A percentile compares a stretch with the other conserved stretches of the same genome.
These are phyloP conservation scores for Flaveria brownii DNA, from an alignment of 129 eudicot genomes.

Conservation along the genomic window DNA sequence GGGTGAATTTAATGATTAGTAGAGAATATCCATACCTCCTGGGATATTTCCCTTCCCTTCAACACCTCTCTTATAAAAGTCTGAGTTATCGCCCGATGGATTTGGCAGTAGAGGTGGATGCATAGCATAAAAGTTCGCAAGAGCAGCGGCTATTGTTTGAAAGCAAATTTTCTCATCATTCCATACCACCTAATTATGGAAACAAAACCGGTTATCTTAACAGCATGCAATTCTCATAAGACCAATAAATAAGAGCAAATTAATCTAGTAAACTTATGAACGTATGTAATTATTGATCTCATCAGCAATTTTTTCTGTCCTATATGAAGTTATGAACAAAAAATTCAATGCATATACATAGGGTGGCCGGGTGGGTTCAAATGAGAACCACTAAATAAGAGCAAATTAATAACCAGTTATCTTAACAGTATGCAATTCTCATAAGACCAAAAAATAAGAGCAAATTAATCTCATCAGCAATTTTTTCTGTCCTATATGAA, in stretches of 20 bases:
- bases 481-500: background rate
- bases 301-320: background rate
- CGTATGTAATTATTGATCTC: background rate
- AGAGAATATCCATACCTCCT: constrained; percentile 23
- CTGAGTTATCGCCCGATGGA: constrained; percentile 74
- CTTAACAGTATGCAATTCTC: background rate
- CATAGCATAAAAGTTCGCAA: constrained; percentile 90
- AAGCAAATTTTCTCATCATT: constrained; percentile 79
- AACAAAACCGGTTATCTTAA: background rate
- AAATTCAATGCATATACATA: too few species aligned
- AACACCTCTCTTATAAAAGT: constrained; percentile 57
- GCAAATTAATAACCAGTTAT: background rate
- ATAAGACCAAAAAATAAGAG: background rate
- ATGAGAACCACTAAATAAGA: too few species aligned
- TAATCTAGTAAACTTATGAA: constrained; percentile 9
- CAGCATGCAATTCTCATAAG: background rate
- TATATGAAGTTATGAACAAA: background rate
- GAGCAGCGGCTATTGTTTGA: constrained; percentile 90
- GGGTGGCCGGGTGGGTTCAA: too few species aligned
- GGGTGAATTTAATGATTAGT: background rate
- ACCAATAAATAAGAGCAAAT: background rate
- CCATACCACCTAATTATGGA: constrained; percentile 72
- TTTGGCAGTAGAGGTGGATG: constrained; percentile 95
- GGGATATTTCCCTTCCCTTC: constrained; percentile 32
- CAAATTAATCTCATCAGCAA: background rate